A percentile compares a stretch with the other conserved stretches of the same genome.
These are phyloP conservation scores for Neonothopanus nambi DNA, from an alignment of 1,284 basidiomycete genomes.

Conservation along the genomic window DNA sequence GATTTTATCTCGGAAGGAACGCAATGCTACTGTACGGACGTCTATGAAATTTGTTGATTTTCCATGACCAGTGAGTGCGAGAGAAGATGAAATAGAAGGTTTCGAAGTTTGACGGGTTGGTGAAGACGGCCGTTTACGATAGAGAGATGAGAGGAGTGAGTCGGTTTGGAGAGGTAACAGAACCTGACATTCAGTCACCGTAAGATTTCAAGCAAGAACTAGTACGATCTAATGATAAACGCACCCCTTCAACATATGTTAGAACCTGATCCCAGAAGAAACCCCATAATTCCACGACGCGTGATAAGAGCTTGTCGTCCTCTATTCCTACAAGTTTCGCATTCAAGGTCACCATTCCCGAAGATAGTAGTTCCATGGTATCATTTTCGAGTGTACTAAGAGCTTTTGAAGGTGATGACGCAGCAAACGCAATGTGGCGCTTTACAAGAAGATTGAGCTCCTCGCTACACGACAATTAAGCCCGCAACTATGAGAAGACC, in stretches of 20 bases:
- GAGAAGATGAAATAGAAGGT: constrained; percentile 32
- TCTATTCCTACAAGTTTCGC: constrained; percentile 76
- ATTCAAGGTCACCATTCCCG: constrained; percentile 91
- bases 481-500: too few relatives aligned
- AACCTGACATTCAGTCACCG: constrained; percentile 47
- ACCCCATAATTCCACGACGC: constrained; percentile 87
- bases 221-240: background rate
- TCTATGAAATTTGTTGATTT: constrained; percentile 56
- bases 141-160: constrained; percentile 62
- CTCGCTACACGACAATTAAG: constrained; percentile 53
- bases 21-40: constrained; percentile 76
- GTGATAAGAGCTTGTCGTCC: constrained; percentile 72
- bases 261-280: constrained; percentile 95
- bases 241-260: constrained; percentile 84
- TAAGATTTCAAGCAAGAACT: too few relatives aligned
- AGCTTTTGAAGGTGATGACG: constrained; percentile 67
- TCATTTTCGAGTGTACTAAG: constrained; percentile 74
- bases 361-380: constrained; percentile 78
- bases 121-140: constrained; percentile 65
- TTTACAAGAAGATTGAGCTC: constrained; percentile 84
- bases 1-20: constrained; percentile 80
- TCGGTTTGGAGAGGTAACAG: constrained; percentile 79
- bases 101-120: constrained; percentile 52
- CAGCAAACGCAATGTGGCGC: constrained; percentile 71
- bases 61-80: background rate